Evolutionary conservation across 352 stramenopile species (phyloP).

Genomic region (Peronospora destructor): DNA sequence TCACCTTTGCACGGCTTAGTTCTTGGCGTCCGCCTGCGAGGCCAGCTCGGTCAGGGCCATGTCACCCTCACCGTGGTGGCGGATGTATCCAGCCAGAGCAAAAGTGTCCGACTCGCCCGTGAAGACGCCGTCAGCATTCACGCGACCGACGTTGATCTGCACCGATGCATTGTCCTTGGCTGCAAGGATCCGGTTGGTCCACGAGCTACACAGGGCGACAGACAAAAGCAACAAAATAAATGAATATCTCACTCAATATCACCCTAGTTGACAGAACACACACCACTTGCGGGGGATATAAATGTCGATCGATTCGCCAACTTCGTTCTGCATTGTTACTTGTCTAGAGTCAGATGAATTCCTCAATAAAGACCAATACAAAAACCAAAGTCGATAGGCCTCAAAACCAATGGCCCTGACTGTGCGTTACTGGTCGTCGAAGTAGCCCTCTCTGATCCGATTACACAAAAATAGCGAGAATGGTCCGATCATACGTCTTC

Average conservation of each 20-base stretch:
- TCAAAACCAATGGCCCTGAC: conserved; percentile 72
- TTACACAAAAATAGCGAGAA: background rate
- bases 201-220: conserved; percentile 73
- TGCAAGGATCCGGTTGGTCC: conserved; percentile 96
- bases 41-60: conserved; percentile 87
- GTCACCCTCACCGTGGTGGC: conserved; percentile 92
- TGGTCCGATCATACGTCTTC: no score
- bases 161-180: conserved; percentile 97
- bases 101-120: conserved; percentile 94
- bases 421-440: conserved; percentile 73
- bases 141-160: conserved; percentile 97
- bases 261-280: background rate
- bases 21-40: conserved; percentile 72
- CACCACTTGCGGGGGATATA: conserved; percentile 98
- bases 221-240: background rate
- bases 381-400: background rate
- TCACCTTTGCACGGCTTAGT: conserved; percentile 34
- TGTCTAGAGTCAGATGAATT: conserved; percentile 59
- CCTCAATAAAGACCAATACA: conserved; percentile 25
- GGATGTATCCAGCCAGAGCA: conserved; percentile 95
- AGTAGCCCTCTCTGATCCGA: conserved; percentile 6
- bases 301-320: conserved; percentile 95
- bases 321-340: conserved; percentile 96
- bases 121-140: conserved; percentile 95
- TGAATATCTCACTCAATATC: background rate